Evolutionary conservation across 2,329 filamentous ascomycete species (phyloP), one percentile per base, ranked within the genome.

Genomic region (Byssoonygena ceratinophila): DNA sequence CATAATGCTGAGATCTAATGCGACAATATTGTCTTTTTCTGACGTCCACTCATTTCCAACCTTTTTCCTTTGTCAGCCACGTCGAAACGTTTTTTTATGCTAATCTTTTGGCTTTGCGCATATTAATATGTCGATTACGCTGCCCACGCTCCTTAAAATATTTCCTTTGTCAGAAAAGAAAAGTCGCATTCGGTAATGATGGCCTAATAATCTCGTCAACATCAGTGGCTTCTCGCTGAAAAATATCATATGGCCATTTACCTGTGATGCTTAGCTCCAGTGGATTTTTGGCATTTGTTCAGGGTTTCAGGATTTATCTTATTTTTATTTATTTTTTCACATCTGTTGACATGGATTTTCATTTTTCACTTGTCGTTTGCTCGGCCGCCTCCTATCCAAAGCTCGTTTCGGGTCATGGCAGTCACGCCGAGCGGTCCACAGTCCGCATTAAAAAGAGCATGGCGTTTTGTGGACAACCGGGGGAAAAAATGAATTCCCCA

Each of bases 401-500:
- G 7, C 27, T 51, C 41, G 40, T 51, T 51, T 51, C 49, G 49
- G 49, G 40, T 51, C 31, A 45, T 37, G 40, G 8, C 20, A 50
- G 25, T 50, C 27, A 25, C 20, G 39, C 29, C 44, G 39, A 27
- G 37, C 40, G 29, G 40, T 37, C 29, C 29, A 37, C 14, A 18
- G 49, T 36, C 36, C 45, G 49, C 49, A 51, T 51, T 45, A 29
- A 22, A n/a, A 51, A 51, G 40, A 36, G 22, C 49, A 37, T 16
- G 49, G 49, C 49, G 49, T 51, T 51, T 39, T 51, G 47, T 16
- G 37, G 46, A 31, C 23, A 4, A 2, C 14, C 3, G 8, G n/a
- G n/a, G n/a, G 31, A 16, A 34, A 49, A 32, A 44, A n/a, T 23
- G 36, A 44, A 51, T 51, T 45, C 49, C 49, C 49, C 22, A 37